phyloP scores from a whole-genome alignment of 108 stramenopile genomes.

The Cylindrotheca closterium region DNA sequence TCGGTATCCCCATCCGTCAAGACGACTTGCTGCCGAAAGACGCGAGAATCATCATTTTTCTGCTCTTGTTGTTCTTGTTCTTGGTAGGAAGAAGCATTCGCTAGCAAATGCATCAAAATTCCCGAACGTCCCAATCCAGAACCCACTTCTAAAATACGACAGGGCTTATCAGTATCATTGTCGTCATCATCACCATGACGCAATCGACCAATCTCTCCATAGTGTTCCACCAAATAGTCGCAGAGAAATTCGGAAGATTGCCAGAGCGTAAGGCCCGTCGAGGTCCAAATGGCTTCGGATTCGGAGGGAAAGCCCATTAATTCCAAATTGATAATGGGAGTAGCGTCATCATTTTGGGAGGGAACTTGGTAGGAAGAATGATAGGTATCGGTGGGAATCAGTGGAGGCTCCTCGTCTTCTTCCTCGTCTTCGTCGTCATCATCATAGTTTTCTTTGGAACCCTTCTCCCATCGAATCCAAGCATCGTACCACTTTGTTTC shows the following conservation, averaged over 20 bases:
- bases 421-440: slow-evolving; percentile 14
- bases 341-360: neutral
- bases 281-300: slow-evolving; percentile 61
- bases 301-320: slow-evolving; percentile 53
- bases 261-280: slow-evolving; percentile 78
- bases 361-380: slow-evolving; percentile 1
- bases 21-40: slow-evolving; percentile 15
- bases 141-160: slow-evolving; percentile 30
- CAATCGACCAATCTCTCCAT: neutral
- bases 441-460: slow-evolving; percentile 5
- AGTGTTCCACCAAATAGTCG: slow-evolving; percentile 42
- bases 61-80: too few relatives aligned
- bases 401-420: slow-evolving; percentile 10
- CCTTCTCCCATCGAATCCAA: slow-evolving; percentile 20
- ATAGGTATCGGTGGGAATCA: slow-evolving; percentile 19
- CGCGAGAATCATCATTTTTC: too few relatives aligned
- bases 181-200: neutral
- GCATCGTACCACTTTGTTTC: slow-evolving; percentile 34
- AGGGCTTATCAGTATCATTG: neutral
- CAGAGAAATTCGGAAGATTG: slow-evolving; percentile 61
- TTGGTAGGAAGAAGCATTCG: too few relatives aligned
- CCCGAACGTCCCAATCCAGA: slow-evolving; percentile 50
- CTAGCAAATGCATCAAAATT: slow-evolving; percentile 25
- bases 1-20: slow-evolving; percentile 55
- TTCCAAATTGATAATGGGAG: slow-evolving; percentile 31